Conservation (phyloP, 2,329 filamentous ascomycete genomes). For the Arthroderma sp. region DNA sequence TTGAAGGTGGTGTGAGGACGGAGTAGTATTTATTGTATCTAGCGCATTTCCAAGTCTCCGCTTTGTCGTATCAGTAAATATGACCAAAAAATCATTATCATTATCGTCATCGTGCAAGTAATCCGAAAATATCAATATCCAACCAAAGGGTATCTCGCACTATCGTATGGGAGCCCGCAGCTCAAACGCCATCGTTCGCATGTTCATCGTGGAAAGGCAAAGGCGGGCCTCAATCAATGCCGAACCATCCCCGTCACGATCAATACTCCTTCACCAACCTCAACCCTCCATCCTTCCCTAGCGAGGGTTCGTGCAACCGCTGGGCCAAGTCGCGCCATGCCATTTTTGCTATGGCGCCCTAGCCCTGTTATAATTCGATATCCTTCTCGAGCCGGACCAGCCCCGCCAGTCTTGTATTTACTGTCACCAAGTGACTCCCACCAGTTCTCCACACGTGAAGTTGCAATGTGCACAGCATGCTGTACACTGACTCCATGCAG, state of each 20-base stretch:
- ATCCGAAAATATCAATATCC: too few species aligned
- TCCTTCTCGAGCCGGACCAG: constrained; percentile 36
- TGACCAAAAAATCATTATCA: too few species aligned
- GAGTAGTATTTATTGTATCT: too few species aligned
- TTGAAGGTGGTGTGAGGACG: too few species aligned
- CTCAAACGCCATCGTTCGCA: background rate
- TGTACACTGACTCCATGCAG: constrained; percentile 72
- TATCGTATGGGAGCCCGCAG: background rate
- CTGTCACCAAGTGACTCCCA: constrained; percentile 61
- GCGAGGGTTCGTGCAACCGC: constrained; percentile 65
- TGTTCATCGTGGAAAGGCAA: background rate
- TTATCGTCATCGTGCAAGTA: too few species aligned
- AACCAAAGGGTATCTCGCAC: background rate
- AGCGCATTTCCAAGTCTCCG: too few species aligned
- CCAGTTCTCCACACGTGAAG: constrained; percentile 55
- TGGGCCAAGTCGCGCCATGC: constrained; percentile 61
- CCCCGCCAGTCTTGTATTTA: constrained; percentile 36
- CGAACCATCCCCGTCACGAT: constrained; percentile 49
- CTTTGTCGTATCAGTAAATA: too few species aligned
- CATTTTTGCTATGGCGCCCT: constrained; percentile 65
- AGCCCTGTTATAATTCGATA: constrained; percentile 70
- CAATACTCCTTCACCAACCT: constrained; percentile 57
- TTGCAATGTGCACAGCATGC: constrained; percentile 68
- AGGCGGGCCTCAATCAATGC: constrained; percentile 11
- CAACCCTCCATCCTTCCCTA: constrained; percentile 70